These are phyloP conservation scores for Alternaria sp. DNA, from an alignment of 2,329 filamentous ascomycete species.

Conservation along the genomic window DNA sequence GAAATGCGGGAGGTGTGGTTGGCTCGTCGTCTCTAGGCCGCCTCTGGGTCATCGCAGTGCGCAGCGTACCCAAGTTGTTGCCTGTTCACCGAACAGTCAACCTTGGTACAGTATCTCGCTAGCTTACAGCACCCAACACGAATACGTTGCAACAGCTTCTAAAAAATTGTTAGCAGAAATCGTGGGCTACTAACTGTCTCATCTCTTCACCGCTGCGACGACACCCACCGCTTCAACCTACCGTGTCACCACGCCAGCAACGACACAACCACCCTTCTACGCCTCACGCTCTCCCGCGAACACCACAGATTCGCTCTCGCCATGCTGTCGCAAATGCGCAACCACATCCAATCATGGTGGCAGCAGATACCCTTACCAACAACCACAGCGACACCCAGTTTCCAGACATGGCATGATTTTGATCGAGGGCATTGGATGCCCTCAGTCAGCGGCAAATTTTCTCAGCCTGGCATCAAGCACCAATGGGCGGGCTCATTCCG, in stretches of 20 bases:
- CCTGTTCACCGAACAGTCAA: too few species aligned
- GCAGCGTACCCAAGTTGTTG: too few species aligned
- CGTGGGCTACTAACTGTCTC: neutral
- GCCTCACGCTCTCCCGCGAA: neutral
- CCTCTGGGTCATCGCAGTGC: too few species aligned
- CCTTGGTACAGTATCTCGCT: neutral
- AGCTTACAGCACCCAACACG: neutral
- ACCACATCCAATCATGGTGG: slow-evolving; percentile 5
- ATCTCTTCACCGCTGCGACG: neutral
- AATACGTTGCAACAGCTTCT: neutral
- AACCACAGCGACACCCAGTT: neutral
- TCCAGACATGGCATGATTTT: slow-evolving; percentile 4
- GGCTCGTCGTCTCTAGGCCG: too few species aligned
- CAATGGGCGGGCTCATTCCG: slow-evolving; percentile 7
- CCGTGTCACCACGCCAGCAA: neutral
- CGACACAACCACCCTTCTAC: neutral
- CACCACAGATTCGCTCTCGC: neutral
- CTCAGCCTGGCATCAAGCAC: neutral
- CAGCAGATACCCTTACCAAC: slow-evolving; percentile 6
- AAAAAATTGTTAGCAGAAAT: neutral
- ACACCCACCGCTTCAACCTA: neutral
- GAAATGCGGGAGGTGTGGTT: too few species aligned
- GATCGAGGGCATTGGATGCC: neutral
- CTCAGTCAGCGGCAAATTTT: neutral
- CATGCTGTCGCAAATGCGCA: slow-evolving; percentile 7